A percentile compares a stretch with the other conserved stretches of the same genome.
These are phyloP conservation scores for Pseudognaphalium luteoalbum DNA, from an alignment of 129 eudicot genomes.

Conservation along the genomic window DNA sequence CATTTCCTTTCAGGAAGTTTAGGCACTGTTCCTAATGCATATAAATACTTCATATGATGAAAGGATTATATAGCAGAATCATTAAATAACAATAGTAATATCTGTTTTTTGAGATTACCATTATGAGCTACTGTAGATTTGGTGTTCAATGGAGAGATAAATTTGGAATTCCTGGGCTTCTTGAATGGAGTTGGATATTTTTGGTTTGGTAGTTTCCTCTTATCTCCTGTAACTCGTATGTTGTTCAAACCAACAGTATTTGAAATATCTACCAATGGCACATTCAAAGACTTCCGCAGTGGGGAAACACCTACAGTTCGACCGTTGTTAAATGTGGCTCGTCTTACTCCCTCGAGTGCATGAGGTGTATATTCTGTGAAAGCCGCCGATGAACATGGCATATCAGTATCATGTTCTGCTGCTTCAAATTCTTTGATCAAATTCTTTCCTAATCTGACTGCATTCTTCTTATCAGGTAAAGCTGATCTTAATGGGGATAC, in stretches of 20 bases:
- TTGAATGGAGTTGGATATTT: slow-evolving; percentile 74
- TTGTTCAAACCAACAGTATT: slow-evolving; percentile 43
- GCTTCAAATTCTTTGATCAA: slow-evolving; percentile 73
- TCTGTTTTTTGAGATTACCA: slow-evolving; percentile 48
- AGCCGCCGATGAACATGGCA: slow-evolving; percentile 20
- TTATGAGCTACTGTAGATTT: slow-evolving; percentile 28
- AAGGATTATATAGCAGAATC: slow-evolving; percentile 4
- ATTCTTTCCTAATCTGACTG: slow-evolving; percentile 45
- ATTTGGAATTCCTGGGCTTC: slow-evolving; percentile 76
- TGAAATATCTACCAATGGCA: slow-evolving; percentile 63
- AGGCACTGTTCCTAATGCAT: slow-evolving; percentile 43
- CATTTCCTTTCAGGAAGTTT: slow-evolving; percentile 44
- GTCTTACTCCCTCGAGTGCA: slow-evolving; percentile 14
- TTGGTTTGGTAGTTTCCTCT: slow-evolving; percentile 49
- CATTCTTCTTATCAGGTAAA: slow-evolving; percentile 39
- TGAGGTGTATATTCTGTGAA: slow-evolving; percentile 2
- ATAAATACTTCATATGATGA: slow-evolving; percentile 23
- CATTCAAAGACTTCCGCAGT: slow-evolving; percentile 34
- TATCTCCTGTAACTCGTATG: slow-evolving; percentile 34
- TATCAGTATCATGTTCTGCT: slow-evolving; percentile 43
- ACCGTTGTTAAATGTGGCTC: slow-evolving; percentile 21
- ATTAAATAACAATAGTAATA: not conserved
- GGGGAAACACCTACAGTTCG: slow-evolving; percentile 18
- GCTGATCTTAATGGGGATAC: slow-evolving; percentile 56
- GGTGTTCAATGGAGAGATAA: slow-evolving; percentile 57